These are phyloP conservation scores for Eragrostis nindensis DNA, from an alignment of 176 grass and related monocot species.

Conservation along the genomic window DNA sequence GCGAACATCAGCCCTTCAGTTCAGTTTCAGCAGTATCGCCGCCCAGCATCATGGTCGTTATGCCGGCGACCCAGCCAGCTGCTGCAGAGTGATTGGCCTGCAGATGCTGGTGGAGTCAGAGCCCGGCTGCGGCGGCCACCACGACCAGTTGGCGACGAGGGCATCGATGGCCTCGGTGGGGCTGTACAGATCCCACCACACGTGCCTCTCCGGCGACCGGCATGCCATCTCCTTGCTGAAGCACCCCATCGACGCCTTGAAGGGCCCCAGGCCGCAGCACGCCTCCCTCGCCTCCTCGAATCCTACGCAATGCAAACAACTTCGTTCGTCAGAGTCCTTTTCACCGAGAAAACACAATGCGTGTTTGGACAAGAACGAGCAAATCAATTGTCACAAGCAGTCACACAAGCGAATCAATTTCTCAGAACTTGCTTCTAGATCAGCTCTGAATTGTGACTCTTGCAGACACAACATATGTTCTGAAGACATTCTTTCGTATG, in stretches of 20 bases:
- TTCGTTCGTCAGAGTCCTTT: not conserved
- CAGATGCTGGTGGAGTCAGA: not conserved
- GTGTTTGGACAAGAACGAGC: too few relatives aligned
- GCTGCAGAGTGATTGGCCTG: not conserved
- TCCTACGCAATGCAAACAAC: not conserved
- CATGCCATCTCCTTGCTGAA: slow-evolving; percentile 38
- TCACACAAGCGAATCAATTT: too few relatives aligned
- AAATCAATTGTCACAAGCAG: too few relatives aligned
- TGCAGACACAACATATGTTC: too few relatives aligned
- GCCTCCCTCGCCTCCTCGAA: slow-evolving; percentile 9
- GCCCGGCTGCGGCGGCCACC: not conserved
- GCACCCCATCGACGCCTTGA: slow-evolving; percentile 21
- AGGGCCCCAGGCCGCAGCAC: slow-evolving; percentile 12
- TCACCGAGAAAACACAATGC: too few relatives aligned
- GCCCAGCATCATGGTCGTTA: too few relatives aligned
- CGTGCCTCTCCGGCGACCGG: slow-evolving; percentile 8
- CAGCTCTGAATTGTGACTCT: too few relatives aligned
- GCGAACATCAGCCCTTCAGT: too few relatives aligned
- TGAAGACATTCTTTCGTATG: too few relatives aligned
- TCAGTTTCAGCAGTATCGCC: too few relatives aligned
- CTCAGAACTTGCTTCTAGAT: too few relatives aligned
- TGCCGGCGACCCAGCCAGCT: slow-evolving; percentile 3
- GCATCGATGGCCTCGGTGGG: not conserved
- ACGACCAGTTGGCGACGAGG: slow-evolving; percentile 6
- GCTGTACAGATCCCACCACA: slow-evolving; percentile 37